These are phyloP conservation scores for Diddensiella santjacobensis DNA, from an alignment of 805 yeast genomes.

Conservation along the genomic window DNA sequence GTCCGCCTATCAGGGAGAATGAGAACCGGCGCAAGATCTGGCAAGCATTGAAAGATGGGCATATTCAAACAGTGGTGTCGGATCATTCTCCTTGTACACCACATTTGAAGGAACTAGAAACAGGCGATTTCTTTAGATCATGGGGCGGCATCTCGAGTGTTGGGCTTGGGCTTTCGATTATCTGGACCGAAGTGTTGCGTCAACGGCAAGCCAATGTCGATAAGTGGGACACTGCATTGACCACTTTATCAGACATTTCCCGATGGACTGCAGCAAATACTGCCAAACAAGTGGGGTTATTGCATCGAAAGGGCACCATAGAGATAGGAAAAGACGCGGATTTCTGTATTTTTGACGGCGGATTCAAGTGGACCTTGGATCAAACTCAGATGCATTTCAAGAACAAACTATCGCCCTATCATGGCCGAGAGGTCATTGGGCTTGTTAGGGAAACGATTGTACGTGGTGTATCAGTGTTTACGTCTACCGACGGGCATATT, in stretches of 20 bases:
- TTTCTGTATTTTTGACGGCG: conserved; percentile 74
- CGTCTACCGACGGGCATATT: conserved; percentile 5
- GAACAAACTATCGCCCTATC: conserved; percentile 84
- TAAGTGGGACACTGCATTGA: conserved; percentile 29
- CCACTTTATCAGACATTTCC: conserved; percentile 58
- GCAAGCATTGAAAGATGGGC: conserved; percentile 64
- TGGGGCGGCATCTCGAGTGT: conserved; percentile 98
- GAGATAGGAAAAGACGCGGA: conserved; percentile 84
- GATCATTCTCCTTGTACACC: conserved; percentile 98
- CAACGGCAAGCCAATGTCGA: conserved; percentile 19
- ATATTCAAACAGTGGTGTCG: conserved; percentile 81
- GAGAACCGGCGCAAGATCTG: conserved; percentile 69
- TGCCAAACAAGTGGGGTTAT: conserved; percentile 77
- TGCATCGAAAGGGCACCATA: conserved; percentile 67
- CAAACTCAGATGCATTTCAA: conserved; percentile 53
- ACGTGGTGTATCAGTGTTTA: conserved; percentile 67
- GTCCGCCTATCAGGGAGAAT: conserved; percentile 87
- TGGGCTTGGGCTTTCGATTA: conserved; percentile 80
- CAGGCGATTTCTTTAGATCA: conserved; percentile 85
- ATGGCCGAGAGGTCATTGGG: conserved; percentile 67
- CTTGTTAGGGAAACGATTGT: conserved; percentile 75
- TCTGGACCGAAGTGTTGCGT: conserved; percentile 61
- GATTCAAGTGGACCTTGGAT: conserved; percentile 42
- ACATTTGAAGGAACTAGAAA: conserved; percentile 71
- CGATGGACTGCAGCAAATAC: conserved; percentile 82